Conservation (phyloP, 2,329 filamentous ascomycete genomes). For the Fulvia fulva region DNA sequence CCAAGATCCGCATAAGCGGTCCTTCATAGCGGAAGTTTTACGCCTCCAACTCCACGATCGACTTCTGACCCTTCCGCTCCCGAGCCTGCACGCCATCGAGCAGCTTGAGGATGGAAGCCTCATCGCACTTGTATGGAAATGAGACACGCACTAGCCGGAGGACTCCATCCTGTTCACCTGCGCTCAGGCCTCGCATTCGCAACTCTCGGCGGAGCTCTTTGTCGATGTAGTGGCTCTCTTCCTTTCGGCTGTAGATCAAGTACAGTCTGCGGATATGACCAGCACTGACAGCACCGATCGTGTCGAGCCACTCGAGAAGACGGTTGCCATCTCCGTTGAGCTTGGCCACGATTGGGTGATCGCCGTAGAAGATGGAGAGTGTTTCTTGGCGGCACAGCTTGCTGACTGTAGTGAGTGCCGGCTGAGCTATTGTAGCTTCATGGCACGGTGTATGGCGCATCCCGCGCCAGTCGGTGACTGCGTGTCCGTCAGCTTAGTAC, state of each 20-base stretch:
- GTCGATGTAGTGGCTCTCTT: neutral
- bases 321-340: neutral
- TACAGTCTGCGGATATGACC: neutral
- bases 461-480: neutral
- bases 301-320: neutral
- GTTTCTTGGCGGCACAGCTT: neutral
- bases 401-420: neutral
- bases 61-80: too few species aligned
- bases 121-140: neutral
- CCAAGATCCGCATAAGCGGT: too few species aligned
- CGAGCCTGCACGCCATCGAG: neutral
- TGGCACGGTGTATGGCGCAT: neutral
- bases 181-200: neutral
- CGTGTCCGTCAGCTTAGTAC: neutral
- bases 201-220: neutral
- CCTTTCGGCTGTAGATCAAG: neutral
- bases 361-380: neutral
- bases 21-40: too few species aligned
- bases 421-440: neutral
- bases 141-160: neutral
- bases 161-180: neutral
- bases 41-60: too few species aligned
- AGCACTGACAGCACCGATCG: neutral
- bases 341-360: neutral
- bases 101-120: neutral